These are phyloP conservation scores for Neurospora sp. DNA, from an alignment of 495 filamentous ascomycete species.

Conservation along the genomic window DNA sequence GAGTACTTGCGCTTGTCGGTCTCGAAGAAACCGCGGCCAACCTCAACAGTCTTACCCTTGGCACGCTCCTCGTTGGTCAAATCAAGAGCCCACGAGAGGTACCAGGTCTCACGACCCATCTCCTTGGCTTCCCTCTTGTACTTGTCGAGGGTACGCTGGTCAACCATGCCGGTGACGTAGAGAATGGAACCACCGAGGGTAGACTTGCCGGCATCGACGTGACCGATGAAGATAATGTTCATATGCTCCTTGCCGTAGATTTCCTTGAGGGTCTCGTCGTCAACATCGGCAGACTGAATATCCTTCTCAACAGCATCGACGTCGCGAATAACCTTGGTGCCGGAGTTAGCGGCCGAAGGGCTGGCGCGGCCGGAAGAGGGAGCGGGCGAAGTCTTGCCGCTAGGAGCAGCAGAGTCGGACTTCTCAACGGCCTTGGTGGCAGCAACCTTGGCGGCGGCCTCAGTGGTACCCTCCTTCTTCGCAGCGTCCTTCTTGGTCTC, in stretches of 20 bases:
- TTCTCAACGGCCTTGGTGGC: conserved; percentile 71
- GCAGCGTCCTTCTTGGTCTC: conserved; percentile 33
- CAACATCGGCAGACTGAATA: conserved; percentile 71
- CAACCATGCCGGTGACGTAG: conserved; percentile 94
- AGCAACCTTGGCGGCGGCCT: conserved; percentile 48
- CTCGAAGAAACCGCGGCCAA: conserved; percentile 94
- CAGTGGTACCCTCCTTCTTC: conserved; percentile 33
- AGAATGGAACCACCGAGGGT: conserved; percentile 89
- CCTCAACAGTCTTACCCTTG: conserved; percentile 98
- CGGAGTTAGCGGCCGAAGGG: conserved; percentile 45
- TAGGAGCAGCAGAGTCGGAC: conserved; percentile 63
- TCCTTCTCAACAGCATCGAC: conserved; percentile 78
- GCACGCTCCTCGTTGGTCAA: conserved; percentile 89
- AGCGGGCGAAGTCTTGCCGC: conserved; percentile 64
- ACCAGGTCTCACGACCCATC: conserved; percentile 93
- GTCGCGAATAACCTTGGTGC: conserved; percentile 50
- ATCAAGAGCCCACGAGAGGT: conserved; percentile 95
- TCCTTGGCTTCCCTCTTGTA: conserved; percentile 96
- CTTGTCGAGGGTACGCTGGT: conserved; percentile 96
- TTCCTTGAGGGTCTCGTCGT: conserved; percentile 83
- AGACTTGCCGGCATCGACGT: conserved; percentile 96
- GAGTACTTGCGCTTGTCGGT: conserved; percentile 81
- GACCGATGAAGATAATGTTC: conserved; percentile 96
- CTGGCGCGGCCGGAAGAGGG: conserved; percentile 71
- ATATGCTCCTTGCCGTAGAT: conserved; percentile 98